Evolutionary conservation across 164 flowering plant genomes (phyloP).

Genomic region (Dillenia turbinata): DNA sequence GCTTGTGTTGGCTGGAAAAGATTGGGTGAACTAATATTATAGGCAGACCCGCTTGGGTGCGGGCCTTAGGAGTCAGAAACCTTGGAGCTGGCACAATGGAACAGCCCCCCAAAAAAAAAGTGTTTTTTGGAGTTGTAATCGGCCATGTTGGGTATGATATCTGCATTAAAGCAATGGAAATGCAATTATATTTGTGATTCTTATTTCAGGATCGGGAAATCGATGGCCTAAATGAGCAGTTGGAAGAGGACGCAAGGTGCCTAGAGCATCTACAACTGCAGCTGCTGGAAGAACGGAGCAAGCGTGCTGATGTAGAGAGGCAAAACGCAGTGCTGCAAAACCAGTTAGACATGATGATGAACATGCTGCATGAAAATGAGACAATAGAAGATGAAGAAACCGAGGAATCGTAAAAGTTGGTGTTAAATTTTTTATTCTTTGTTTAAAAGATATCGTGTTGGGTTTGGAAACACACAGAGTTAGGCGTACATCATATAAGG

Average conservation of each 20-base stretch:
- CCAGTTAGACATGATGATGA: slow-evolving; percentile 81
- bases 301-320: slow-evolving; percentile 67
- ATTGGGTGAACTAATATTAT: too few species aligned
- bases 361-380: slow-evolving; percentile 69
- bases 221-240: slow-evolving; percentile 77
- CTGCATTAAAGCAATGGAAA: too few species aligned
- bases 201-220: slow-evolving; percentile 78
- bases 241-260: slow-evolving; percentile 73
- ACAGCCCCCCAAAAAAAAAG: too few species aligned
- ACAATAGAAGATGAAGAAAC: slow-evolving; percentile 36
- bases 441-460: background rate
- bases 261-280: slow-evolving; percentile 82
- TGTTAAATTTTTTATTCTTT: slow-evolving; percentile 18
- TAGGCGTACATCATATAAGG: too few species aligned
- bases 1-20: too few species aligned
- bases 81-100: too few species aligned
- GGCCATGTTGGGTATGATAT: too few species aligned
- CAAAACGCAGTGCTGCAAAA: slow-evolving; percentile 66
- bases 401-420: slow-evolving; percentile 27
- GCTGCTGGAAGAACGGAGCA: slow-evolving; percentile 75
- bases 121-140: too few species aligned
- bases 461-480: too few species aligned
- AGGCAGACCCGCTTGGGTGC: too few species aligned
- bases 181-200: background rate
- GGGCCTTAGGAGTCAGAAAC: too few species aligned